phyloP scores from a whole-genome alignment of 495 filamentous ascomycete genomes.

The Xylaria venustula region DNA sequence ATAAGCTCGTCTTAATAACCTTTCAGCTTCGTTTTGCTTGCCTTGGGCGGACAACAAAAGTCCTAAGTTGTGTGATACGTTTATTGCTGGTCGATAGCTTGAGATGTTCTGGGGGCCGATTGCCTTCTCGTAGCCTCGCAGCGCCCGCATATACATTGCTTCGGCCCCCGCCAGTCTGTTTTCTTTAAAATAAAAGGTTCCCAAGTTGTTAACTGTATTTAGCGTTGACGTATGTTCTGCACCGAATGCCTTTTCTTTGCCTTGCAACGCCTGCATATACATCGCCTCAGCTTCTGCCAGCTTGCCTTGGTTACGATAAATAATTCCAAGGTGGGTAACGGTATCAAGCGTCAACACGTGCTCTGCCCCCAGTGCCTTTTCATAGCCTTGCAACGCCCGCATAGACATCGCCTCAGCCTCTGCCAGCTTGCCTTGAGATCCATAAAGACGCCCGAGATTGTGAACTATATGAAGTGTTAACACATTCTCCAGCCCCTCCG shows the following conservation, averaged over 20 bases:
- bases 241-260: constrained; percentile 35
- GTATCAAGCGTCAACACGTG: no score
- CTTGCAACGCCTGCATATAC: constrained; percentile 36
- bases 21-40: no score
- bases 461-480: background rate
- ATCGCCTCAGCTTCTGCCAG: constrained; percentile 31
- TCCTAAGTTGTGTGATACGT: no score
- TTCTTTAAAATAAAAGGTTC: constrained; percentile 3
- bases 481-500: background rate
- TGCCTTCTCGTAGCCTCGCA: background rate
- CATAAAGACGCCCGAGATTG: background rate
- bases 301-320: constrained; percentile 30
- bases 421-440: background rate
- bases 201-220: constrained; percentile 23
- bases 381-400: background rate
- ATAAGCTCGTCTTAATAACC: no score
- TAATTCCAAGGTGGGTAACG: background rate
- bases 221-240: constrained; percentile 36
- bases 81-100: no score
- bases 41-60: no score
- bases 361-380: background rate
- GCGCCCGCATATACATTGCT: background rate
- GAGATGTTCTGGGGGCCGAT: background rate
- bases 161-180: background rate
- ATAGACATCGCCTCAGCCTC: background rate